Evolutionary conservation across 768 basidiomycete species (phyloP).

Genomic region (Panaeolus papilionaceus): DNA sequence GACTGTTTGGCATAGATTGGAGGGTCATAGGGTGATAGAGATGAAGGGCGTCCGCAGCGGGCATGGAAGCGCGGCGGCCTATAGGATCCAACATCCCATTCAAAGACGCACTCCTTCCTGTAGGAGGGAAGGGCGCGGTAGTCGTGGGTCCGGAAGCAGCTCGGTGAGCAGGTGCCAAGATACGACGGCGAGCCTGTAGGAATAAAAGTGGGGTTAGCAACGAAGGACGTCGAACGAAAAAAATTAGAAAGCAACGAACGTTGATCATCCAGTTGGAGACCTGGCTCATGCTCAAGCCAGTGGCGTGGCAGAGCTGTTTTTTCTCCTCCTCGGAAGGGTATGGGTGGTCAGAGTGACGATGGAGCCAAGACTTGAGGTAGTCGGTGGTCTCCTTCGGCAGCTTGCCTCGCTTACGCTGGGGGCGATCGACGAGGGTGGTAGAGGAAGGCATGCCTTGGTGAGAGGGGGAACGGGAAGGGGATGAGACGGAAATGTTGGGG

Average conservation of each 20-base stretch:
- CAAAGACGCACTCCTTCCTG: constrained; percentile 50
- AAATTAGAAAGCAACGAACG: constrained; percentile 41
- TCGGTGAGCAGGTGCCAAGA: constrained; percentile 82
- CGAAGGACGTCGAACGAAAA: constrained; percentile 18
- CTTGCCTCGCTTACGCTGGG: constrained; percentile 84
- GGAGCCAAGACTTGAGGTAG: constrained; percentile 87
- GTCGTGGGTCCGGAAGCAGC: constrained; percentile 80
- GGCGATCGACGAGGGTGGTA: constrained; percentile 69
- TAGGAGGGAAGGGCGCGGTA: constrained; percentile 71
- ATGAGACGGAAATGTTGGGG: constrained; percentile 47
- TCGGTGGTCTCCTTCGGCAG: constrained; percentile 91
- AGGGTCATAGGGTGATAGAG: constrained; percentile 83
- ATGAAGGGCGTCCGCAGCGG: constrained; percentile 69
- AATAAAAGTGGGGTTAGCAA: constrained; percentile 22
- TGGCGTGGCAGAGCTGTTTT: constrained; percentile 86
- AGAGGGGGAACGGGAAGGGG: constrained; percentile 62
- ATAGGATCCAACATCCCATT: constrained; percentile 48
- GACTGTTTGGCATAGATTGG: constrained; percentile 58
- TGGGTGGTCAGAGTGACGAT: constrained; percentile 87
- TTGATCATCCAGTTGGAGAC: constrained; percentile 97
- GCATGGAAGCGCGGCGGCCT: constrained; percentile 69
- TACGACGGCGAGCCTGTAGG: constrained; percentile 76
- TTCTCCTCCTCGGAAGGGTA: constrained; percentile 93
- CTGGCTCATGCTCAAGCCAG: constrained; percentile 87
- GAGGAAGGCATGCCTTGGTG: constrained; percentile 49